Evolutionary conservation across 257 asterid species (phyloP).

Genomic region (Salvia rosmarinus): DNA sequence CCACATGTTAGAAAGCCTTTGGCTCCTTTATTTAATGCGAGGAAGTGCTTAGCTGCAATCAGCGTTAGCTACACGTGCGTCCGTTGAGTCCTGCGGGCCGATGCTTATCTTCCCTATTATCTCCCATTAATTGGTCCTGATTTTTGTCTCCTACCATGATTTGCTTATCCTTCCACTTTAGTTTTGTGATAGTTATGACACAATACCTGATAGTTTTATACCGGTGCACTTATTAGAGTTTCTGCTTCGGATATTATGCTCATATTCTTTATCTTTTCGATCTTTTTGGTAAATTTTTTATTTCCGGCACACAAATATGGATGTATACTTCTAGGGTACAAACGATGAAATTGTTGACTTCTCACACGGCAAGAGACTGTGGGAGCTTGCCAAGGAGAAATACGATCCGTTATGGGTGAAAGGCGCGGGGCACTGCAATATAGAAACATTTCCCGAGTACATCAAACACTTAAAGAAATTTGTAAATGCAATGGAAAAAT

Average conservation of each 20-base stretch:
- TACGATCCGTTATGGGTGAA: slow-evolving; percentile 93
- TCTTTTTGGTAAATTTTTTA: background rate
- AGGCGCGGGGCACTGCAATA: slow-evolving; percentile 99
- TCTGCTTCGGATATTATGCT: no score
- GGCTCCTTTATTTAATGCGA: no score
- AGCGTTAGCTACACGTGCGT: no score
- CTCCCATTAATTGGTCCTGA: background rate
- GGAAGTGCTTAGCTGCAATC: no score
- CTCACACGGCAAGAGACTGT: slow-evolving; percentile 90
- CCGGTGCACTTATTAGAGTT: no score
- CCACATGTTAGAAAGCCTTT: no score
- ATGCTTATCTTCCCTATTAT: background rate
- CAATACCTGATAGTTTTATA: no score
- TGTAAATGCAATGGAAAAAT: slow-evolving; percentile 84
- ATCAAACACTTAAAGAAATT: slow-evolving; percentile 82
- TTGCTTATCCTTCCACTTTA: background rate
- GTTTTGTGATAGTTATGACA: background rate
- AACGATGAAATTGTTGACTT: slow-evolving; percentile 85
- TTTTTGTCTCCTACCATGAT: background rate
- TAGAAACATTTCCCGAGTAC: slow-evolving; percentile 91
- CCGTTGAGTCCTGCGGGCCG: no score
- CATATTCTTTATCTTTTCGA: background rate
- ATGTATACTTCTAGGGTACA: slow-evolving; percentile 65
- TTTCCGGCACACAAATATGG: background rate
- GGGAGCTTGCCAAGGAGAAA: slow-evolving; percentile 97